Percentiles rank a stretch among this genome's conserved stretches.
Conservation (phyloP, 2,329 filamentous ascomycete genomes). For the Sporothrix phasma region DNA sequence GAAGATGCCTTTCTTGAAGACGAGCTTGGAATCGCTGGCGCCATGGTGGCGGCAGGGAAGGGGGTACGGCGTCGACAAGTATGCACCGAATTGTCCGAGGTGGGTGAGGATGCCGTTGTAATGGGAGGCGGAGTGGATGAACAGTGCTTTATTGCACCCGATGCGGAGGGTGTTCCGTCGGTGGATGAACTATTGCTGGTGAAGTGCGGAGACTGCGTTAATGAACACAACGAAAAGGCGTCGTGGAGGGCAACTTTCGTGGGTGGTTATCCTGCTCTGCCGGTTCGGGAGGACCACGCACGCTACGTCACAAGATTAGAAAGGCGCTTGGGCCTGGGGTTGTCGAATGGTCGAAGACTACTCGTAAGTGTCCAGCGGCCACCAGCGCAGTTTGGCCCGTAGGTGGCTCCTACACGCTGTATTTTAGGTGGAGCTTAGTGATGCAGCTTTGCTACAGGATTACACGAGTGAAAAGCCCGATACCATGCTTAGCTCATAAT, state of each 20-base stretch:
- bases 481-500: background rate
- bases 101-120: background rate
- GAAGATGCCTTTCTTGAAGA: conserved; percentile 98
- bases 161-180: background rate
- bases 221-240: background rate
- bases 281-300: background rate
- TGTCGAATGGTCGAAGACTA: no score
- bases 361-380: background rate
- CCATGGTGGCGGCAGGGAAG: conserved; percentile 50
- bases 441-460: no score
- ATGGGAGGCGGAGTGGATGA: background rate
- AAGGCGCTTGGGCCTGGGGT: background rate
- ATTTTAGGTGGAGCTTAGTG: background rate
- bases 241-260: background rate
- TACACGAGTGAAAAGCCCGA: no score
- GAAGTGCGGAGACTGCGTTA: background rate
- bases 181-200: background rate
- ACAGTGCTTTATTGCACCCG: background rate
- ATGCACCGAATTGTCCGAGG: background rate
- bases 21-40: conserved; percentile 95
- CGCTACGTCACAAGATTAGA: background rate
- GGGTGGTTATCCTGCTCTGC: background rate
- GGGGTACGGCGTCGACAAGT: background rate
- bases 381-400: no score
- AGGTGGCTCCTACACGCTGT: background rate